Evolutionary conservation across 2,329 filamentous ascomycete species (phyloP).

Genomic region (Paramyrothecium roridum): DNA sequence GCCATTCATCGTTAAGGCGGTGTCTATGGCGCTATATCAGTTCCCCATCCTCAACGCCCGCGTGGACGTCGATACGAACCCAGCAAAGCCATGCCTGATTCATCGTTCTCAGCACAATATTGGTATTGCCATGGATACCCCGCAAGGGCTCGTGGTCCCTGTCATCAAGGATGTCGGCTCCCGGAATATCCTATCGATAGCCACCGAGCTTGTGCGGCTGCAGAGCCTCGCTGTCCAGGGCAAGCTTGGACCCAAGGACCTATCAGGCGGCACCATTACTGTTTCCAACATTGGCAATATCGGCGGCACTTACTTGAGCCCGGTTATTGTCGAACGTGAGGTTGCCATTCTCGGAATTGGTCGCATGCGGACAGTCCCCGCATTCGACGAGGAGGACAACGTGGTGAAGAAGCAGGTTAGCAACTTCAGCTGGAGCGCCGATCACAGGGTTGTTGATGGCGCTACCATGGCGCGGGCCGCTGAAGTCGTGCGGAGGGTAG

Average conservation of each 20-base stretch:
- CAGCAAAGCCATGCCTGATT: slow-evolving; percentile 69
- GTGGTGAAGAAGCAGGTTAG: slow-evolving; percentile 76
- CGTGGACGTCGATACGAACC: slow-evolving; percentile 58
- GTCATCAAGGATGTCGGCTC: slow-evolving; percentile 82
- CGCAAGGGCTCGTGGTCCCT: slow-evolving; percentile 82
- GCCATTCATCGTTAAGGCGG: slow-evolving; percentile 93
- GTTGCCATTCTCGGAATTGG: slow-evolving; percentile 91
- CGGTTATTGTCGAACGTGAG: slow-evolving; percentile 86
- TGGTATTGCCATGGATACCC: slow-evolving; percentile 92
- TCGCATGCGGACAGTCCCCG: slow-evolving; percentile 73
- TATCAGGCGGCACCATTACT: slow-evolving; percentile 87
- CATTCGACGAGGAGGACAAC: slow-evolving; percentile 60
- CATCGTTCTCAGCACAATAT: slow-evolving; percentile 89
- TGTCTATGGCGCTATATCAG: slow-evolving; percentile 77
- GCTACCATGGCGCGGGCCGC: slow-evolving; percentile 92
- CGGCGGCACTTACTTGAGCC: slow-evolving; percentile 86
- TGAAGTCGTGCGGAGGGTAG: slow-evolving; percentile 70
- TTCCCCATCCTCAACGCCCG: slow-evolving; percentile 87
- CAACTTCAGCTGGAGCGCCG: slow-evolving; percentile 95
- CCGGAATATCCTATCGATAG: slow-evolving; percentile 75
- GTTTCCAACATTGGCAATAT: slow-evolving; percentile 96
- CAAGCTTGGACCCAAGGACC: slow-evolving; percentile 70
- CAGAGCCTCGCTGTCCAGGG: slow-evolving; percentile 71
- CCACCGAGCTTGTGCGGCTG: slow-evolving; percentile 70
- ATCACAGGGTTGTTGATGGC: slow-evolving; percentile 91